Percentiles rank a stretch among this genome's conserved stretches.
Conservation (phyloP, 352 stramenopile genomes). For the Phytopythium cucurbitacearum region DNA sequence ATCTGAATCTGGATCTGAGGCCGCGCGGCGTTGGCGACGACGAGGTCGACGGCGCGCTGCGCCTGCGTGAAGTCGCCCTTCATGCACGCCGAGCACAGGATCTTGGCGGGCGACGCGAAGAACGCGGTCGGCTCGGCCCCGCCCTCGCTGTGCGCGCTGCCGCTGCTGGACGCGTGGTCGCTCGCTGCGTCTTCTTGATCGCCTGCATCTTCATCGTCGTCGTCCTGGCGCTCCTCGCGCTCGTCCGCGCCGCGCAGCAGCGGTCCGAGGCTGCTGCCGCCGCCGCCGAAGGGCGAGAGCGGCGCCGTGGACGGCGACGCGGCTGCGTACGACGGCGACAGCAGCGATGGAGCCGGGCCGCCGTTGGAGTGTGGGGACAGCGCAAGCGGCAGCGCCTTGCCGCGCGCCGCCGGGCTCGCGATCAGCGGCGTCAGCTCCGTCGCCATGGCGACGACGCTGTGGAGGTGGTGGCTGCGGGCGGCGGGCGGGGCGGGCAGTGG, state of each 20-base stretch:
- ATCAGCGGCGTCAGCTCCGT: slow-evolving; percentile 67
- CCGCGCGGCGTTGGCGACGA: slow-evolving; percentile 24
- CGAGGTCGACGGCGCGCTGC: slow-evolving; percentile 59
- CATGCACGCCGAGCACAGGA: slow-evolving; percentile 64
- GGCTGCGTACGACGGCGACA: slow-evolving; percentile 44
- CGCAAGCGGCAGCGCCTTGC: background rate
- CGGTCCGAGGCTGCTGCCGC: slow-evolving; percentile 9
- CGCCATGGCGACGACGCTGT: background rate
- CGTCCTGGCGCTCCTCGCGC: background rate
- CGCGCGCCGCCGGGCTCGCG: slow-evolving; percentile 4
- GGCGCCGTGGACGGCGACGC: slow-evolving; percentile 35
- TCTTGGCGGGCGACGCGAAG: slow-evolving; percentile 60
- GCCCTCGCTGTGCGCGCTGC: background rate
- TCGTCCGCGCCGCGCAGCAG: slow-evolving; percentile 14
- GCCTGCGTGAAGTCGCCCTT: slow-evolving; percentile 73
- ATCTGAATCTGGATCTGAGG: too few species aligned
- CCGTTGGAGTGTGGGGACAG: slow-evolving; percentile 3
- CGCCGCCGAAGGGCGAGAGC: slow-evolving; percentile 32
- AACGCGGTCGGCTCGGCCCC: slow-evolving; percentile 16
- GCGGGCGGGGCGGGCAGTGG: too few species aligned
- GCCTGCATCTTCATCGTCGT: slow-evolving; percentile 21
- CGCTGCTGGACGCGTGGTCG: background rate
- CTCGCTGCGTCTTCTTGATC: slow-evolving; percentile 10
- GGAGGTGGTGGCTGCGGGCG: too few species aligned
- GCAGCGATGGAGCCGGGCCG: slow-evolving; percentile 11